These are phyloP conservation scores for Cystobasidium sp. DNA, from an alignment of 1,284 basidiomycete species.

Conservation along the genomic window DNA sequence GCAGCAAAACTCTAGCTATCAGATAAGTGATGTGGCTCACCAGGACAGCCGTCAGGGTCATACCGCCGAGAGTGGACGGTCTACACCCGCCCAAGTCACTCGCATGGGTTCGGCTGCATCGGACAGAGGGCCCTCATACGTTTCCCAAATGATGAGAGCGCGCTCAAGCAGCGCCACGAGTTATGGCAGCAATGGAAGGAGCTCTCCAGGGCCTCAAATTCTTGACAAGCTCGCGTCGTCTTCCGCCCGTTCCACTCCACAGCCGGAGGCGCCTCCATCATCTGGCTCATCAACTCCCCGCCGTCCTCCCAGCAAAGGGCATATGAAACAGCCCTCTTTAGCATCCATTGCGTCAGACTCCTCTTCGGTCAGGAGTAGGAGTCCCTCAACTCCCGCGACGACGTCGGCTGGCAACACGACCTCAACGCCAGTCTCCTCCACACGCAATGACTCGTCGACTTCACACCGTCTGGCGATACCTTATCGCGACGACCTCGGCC, in stretches of 20 bases:
- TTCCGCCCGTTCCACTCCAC: slow-evolving; percentile 16
- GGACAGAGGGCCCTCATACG: slow-evolving; percentile 42
- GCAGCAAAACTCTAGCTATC: slow-evolving; percentile 39
- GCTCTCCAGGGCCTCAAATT: slow-evolving; percentile 49
- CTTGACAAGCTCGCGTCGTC: slow-evolving; percentile 12
- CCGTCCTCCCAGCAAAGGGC: slow-evolving; percentile 35
- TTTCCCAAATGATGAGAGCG: slow-evolving; percentile 40
- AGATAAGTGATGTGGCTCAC: not conserved
- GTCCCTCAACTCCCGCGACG: slow-evolving; percentile 22
- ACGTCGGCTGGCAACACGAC: slow-evolving; percentile 32
- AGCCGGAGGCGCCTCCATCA: slow-evolving; percentile 18
- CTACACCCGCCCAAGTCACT: slow-evolving; percentile 44
- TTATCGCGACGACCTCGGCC: slow-evolving; percentile 31
- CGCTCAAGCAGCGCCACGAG: slow-evolving; percentile 38
- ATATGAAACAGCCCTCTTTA: slow-evolving; percentile 46
- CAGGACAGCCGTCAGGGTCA: not conserved
- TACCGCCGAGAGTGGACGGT: slow-evolving; percentile 59
- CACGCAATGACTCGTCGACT: slow-evolving; percentile 30
- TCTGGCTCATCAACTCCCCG: slow-evolving; percentile 33
- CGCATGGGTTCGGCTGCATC: slow-evolving; percentile 41
- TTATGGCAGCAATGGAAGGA: slow-evolving; percentile 42
- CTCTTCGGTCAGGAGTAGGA: slow-evolving; percentile 13
- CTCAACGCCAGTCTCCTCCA: slow-evolving; percentile 37
- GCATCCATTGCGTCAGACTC: slow-evolving; percentile 46
- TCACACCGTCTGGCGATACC: slow-evolving; percentile 23